Base-by-base conservation (phyloP, 768 basidiomycete genomes). In the Trametes coccinea region DNA sequence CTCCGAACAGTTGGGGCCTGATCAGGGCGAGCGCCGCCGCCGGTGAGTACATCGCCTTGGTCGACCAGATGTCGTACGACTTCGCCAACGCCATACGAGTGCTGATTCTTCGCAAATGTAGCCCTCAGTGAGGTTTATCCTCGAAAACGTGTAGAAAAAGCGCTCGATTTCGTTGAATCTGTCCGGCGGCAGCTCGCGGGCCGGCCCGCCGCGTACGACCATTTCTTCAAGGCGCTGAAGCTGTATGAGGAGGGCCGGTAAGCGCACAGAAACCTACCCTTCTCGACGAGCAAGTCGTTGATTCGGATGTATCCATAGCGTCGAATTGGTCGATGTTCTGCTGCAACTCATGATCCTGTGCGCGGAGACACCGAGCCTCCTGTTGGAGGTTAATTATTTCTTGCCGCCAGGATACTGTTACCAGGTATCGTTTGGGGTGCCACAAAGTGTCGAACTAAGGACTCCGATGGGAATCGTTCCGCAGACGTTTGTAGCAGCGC, bases 151-250 rank as follows among this genome's bases (percentile, higher is more conserved):
- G 53, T 60, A 33, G 45, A 60, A 2, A 41, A 39, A 31, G 59
- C 52, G 17, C 52, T 60, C 9, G 39, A 48, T 11, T 60, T 48
- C 30, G n/a, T 60, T 10, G 16, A 49, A 16, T 46, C 54, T 4
- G 59, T 53, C 5, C 37, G 53, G 39, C 16, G 13, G 1, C 37
- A 33, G 37, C 40, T 60, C 7, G 52, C 59, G 8, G 53, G 53
- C 5, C 22, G 47, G 1, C 46, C 59, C 2, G 46, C 40, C 4
- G 46, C 29, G 2, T 60, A 60, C 29, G 53, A 60, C 10, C 34
- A 54, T 9, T 54, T 60, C 31, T 60, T 60, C 51, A 52, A 53
- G 29, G 52, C 52, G 16, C 39, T 60, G n/a, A 48, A 60, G 7
- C 39, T 54, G 1, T 54, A 60, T 44, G 59, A 60, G 39, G 45